These are phyloP conservation scores for Ogataea minuta DNA, from an alignment of 805 yeast genomes.

Conservation along the genomic window DNA sequence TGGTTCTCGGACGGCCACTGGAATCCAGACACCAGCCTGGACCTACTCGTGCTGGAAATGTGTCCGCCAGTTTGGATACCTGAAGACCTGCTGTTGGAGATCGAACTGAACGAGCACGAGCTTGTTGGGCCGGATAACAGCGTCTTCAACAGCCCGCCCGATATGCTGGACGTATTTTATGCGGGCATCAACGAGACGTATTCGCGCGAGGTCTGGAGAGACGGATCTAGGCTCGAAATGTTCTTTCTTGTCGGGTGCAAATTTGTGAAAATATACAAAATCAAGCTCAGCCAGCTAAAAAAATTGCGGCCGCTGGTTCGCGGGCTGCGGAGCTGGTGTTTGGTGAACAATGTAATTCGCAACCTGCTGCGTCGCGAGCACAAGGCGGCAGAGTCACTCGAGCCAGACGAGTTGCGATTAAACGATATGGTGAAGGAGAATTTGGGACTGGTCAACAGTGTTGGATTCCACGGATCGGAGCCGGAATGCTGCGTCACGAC, in stretches of 20 bases:
- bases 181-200: conserved; percentile 16
- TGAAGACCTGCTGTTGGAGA: conserved; percentile 26
- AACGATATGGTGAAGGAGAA: conserved; percentile 24
- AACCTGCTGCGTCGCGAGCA: conserved; percentile 17
- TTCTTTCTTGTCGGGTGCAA: conserved; percentile 29
- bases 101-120: conserved; percentile 25
- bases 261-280: conserved; percentile 29
- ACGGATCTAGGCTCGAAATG: conserved; percentile 10
- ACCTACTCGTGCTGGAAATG: conserved; percentile 29
- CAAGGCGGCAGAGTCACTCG: conserved; percentile 1
- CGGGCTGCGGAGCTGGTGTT: conserved; percentile 30
- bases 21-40: conserved; percentile 22
- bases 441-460: conserved; percentile 1
- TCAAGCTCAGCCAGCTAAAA: conserved; percentile 24
- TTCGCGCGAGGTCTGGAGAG: background rate
- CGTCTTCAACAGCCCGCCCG: conserved; percentile 19
- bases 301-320: conserved; percentile 19
- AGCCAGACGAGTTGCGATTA: conserved; percentile 16
- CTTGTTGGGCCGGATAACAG: conserved; percentile 26
- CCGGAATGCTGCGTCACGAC: background rate
- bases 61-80: conserved; percentile 36
- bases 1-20: conserved; percentile 32
- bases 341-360: conserved; percentile 25
- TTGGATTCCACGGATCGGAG: too few species aligned
- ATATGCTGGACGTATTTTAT: conserved; percentile 21